phyloP scores from a whole-genome alignment of 2,329 filamentous ascomycete genomes.

The Ceratocystis cubensis region DNA sequence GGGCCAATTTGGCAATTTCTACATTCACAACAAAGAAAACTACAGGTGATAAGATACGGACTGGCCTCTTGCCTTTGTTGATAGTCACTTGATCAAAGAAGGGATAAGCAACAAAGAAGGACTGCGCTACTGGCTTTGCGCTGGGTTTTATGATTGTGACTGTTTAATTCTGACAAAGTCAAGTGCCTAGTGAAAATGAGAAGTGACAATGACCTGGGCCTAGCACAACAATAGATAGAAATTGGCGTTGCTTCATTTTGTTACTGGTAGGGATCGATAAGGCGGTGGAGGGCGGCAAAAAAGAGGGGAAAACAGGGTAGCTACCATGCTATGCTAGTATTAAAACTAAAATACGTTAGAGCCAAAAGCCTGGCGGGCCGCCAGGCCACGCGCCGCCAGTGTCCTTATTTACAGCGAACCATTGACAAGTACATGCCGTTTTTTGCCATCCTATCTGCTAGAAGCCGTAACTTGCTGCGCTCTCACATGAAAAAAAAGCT shows the following conservation, averaged over 20 bases:
- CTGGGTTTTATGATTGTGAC: background rate
- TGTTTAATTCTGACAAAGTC: background rate
- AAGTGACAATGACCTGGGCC: background rate
- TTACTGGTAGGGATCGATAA: background rate
- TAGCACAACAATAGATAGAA: background rate
- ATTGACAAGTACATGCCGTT: background rate
- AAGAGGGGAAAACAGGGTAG: constrained; percentile 1
- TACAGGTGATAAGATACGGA: too few relatives aligned
- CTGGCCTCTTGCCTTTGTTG: too few relatives aligned
- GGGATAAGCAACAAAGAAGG: too few relatives aligned
- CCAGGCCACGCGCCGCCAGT: background rate
- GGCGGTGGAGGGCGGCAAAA: constrained; percentile 7
- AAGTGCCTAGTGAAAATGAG: background rate
- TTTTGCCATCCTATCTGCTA: background rate
- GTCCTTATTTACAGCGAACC: too few relatives aligned
- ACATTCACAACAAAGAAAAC: too few relatives aligned
- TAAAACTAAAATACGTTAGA: too few relatives aligned
- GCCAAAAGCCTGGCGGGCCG: background rate
- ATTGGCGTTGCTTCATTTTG: background rate
- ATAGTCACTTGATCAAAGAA: too few relatives aligned
- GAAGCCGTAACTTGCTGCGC: background rate
- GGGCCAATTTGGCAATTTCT: too few relatives aligned
- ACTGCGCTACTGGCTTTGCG: background rate
- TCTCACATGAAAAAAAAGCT: background rate
- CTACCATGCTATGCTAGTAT: background rate